A percentile compares a stretch with the other conserved stretches of the same genome.
These are phyloP conservation scores for Trichosporon asahii DNA, from an alignment of 1,284 basidiomycete genomes.

Conservation along the genomic window DNA sequence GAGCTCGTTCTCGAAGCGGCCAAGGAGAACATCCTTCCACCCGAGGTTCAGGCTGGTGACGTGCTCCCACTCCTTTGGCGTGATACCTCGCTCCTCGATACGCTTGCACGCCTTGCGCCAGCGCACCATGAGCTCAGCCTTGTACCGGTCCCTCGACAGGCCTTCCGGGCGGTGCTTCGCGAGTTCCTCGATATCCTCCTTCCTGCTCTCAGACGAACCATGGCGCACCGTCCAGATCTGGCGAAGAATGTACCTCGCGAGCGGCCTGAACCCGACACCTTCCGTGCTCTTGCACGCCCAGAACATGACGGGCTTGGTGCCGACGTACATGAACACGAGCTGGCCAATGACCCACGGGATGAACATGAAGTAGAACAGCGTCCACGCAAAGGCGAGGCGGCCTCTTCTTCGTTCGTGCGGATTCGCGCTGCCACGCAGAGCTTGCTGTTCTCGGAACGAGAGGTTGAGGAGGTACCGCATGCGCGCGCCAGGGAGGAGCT, in stretches of 20 bases:
- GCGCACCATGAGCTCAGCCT: not conserved
- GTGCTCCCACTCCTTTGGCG: not conserved
- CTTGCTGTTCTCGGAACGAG: not conserved
- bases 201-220: not conserved
- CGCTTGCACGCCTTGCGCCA: not conserved
- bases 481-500: not conserved
- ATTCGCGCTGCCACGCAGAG: not conserved
- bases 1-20: constrained; percentile 1
- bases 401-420: not conserved
- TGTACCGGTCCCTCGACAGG: not conserved
- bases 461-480: not conserved
- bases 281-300: not conserved
- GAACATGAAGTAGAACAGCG: constrained; percentile 1
- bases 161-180: not conserved
- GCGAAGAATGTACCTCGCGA: not conserved
- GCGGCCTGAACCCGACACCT: not conserved
- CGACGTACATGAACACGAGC: constrained; percentile 1
- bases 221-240: not conserved
- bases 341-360: not conserved
- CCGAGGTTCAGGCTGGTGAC: not conserved
- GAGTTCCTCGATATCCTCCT: not conserved
- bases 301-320: constrained; percentile 1
- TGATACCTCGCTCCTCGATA: not conserved
- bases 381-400: not conserved
- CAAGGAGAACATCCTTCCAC: not conserved